Evolutionary conservation across 1,284 basidiomycete species (phyloP), one percentile per base, ranked within the genome.

Genomic region (Sanghuangporus baumii): DNA sequence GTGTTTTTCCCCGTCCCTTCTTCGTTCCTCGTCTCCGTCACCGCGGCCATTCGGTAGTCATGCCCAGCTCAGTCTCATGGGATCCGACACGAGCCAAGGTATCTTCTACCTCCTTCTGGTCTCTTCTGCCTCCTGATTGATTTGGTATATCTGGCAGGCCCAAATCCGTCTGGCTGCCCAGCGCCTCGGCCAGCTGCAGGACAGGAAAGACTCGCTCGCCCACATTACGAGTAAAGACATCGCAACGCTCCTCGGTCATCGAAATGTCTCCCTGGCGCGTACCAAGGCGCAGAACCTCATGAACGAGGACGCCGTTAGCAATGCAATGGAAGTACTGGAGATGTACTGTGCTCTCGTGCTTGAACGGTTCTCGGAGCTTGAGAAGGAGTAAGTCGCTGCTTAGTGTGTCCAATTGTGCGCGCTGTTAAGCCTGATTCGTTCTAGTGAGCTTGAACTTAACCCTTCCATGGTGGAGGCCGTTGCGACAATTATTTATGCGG

Each of bases 261-360:
- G 80, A 41, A 83, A 87, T 64, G 73, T 87, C 57, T 75, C 75
- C 14, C 72, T 87, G 50, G 89, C 89, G 11, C 82, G 88, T 46
- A 79, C 81, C 11, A 90, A 89, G 74, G 85, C 86, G 0, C 85
- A 86, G 69, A 84, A 80, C 67, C 72, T 88, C 60, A 80, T 88
- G 41, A 76, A 80, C 46, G 86, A 89, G 57, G 88, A 91, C 69
- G 76, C 78, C 9, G 75, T 80, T 66, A 81, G 79, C 6, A 84
- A 88, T 68, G 69, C 88, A 9, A 68, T 89, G 66, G 87, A 86
- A 71, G 77, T 80, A 23, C 66, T 91, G 65, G 87, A 86, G 72
- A 85, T 85, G 81, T 78, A 88, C 67, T 75, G 89, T 48, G 85
- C 85, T 12, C 75, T 82, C 18, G 70, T 91, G 26, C 70, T 86